phyloP scores from a whole-genome alignment of 2,329 filamentous ascomycete species.

The Fusarium pseudonygamai region DNA sequence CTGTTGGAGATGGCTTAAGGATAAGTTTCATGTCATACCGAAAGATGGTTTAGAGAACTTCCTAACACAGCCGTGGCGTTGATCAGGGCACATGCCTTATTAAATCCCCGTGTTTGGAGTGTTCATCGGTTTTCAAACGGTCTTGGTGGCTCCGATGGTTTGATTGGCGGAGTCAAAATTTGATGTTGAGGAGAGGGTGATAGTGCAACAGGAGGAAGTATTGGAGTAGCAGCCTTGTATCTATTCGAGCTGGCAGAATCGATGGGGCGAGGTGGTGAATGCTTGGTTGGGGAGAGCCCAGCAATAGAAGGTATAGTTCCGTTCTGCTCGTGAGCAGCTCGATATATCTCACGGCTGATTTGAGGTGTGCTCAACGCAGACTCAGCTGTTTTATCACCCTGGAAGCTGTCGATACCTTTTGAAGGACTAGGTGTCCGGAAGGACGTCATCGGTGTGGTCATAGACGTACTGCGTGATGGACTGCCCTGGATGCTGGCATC shows the following conservation, averaged over 20 bases:
- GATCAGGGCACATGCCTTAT: constrained; percentile 7
- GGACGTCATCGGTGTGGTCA: constrained; percentile 32
- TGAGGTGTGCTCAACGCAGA: constrained; percentile 43
- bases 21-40: not conserved
- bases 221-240: constrained; percentile 50
- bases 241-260: constrained; percentile 41
- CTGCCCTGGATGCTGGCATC: constrained; percentile 30
- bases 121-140: constrained; percentile 33
- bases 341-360: constrained; percentile 43
- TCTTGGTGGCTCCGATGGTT: constrained; percentile 45
- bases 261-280: constrained; percentile 56
- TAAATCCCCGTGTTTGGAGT: not conserved
- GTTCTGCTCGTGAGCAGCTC: constrained; percentile 39
- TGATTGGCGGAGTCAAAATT: constrained; percentile 70
- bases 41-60: not conserved
- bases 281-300: constrained; percentile 63
- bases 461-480: constrained; percentile 2
- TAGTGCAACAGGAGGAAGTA: constrained; percentile 67
- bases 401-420: constrained; percentile 37
- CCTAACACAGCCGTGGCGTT: constrained; percentile 16
- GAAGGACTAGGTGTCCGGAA: constrained; percentile 39
- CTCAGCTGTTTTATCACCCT: constrained; percentile 36
- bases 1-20: not conserved
- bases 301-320: constrained; percentile 55
- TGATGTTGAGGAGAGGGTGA: constrained; percentile 66